A percentile compares a stretch with the other conserved stretches of the same genome.
These are phyloP conservation scores for Melastoma candidum DNA, from an alignment of 441 rosid species.

Conservation along the genomic window DNA sequence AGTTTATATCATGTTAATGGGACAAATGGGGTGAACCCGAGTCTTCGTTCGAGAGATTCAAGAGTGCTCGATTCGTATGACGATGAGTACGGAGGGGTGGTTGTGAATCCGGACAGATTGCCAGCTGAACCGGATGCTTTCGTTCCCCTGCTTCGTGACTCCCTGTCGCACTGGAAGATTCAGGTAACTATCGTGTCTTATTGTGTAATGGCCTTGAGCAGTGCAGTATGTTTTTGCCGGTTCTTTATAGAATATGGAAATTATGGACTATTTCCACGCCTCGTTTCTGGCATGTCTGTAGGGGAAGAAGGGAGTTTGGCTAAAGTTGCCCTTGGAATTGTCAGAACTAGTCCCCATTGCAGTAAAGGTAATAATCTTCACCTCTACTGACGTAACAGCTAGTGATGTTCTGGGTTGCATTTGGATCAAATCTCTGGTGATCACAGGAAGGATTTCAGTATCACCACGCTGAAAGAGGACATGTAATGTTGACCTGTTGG, in stretches of 20 bases:
- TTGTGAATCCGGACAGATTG: conserved; percentile 6
- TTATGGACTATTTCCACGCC: not conserved
- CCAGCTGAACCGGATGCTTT: not conserved
- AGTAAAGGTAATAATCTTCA: conserved; percentile 40
- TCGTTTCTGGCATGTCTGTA: conserved; percentile 15
- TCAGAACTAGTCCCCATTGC: conserved; percentile 84
- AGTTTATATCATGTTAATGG: conserved; percentile 30
- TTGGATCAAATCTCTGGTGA: not conserved
- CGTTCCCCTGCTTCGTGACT: not conserved
- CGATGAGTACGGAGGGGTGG: conserved; percentile 4
- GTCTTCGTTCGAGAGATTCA: conserved; percentile 21
- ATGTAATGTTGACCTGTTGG: conserved; percentile 90
- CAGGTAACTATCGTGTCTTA: not conserved
- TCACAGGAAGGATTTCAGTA: conserved; percentile 79
- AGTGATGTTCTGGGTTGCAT: not conserved
- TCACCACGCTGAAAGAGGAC: conserved; percentile 85
- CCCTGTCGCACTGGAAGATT: conserved; percentile 2
- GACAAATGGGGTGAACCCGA: conserved; percentile 23
- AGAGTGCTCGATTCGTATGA: conserved; percentile 1
- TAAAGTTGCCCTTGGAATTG: conserved; percentile 60
- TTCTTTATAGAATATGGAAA: not conserved
- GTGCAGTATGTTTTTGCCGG: too few species aligned
- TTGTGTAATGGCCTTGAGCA: too few species aligned
- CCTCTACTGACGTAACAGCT: too few species aligned
- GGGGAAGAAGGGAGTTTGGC: conserved; percentile 94